Evolutionary conservation across 2,329 filamentous ascomycete species (phyloP), one percentile per base, ranked within the genome.

Genomic region (Hymenoscyphus linearis): DNA sequence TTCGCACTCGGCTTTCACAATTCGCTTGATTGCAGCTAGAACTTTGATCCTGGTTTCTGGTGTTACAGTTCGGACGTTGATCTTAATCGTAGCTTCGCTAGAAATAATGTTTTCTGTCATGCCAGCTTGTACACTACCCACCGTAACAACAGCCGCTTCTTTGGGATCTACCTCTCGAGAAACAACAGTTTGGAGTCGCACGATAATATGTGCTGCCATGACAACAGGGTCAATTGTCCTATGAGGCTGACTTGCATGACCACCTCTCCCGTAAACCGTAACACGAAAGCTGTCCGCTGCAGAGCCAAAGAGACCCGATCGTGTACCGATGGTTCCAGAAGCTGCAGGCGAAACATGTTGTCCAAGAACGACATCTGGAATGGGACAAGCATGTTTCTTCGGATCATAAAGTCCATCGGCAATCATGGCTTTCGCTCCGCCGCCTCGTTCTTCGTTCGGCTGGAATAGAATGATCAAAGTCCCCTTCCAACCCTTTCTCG

Each of bases 381-480:
- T 73, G 0, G 81, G 81, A 2, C 84, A 75, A 58, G 75, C 77
- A 5, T 78, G 72, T 31, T 57, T 61, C 13, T 58, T 54, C 2
- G 59, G 55, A 44, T 67, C 62, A 65, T 85, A 86, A 36, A 86
- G 66, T 0, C 84, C 83, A 66, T 83, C 83, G 50, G 82, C 79
- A 2, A 87, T 76, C 84, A 87, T 87, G 26, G 83, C 74, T 71
- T 80, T 79, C 0, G 87, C 87, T 0, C 87, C 87, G 0, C 76
- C 78, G 0, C 81, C 85, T 1, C 81, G 77, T 71, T 90, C 87
- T 70, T 90, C 87, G 1, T 82, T 81, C 0, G 87, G 87, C 67
- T 90, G 88, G 70, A 90, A 90, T 2, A 85, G 72, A 6, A 87
- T 71, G 4, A 90, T 74, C 22, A 90, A 67, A 0, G 85, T 89